phyloP scores from a whole-genome alignment of 495 filamentous ascomycete species.

The Staphylotrichum tortipilum region DNA sequence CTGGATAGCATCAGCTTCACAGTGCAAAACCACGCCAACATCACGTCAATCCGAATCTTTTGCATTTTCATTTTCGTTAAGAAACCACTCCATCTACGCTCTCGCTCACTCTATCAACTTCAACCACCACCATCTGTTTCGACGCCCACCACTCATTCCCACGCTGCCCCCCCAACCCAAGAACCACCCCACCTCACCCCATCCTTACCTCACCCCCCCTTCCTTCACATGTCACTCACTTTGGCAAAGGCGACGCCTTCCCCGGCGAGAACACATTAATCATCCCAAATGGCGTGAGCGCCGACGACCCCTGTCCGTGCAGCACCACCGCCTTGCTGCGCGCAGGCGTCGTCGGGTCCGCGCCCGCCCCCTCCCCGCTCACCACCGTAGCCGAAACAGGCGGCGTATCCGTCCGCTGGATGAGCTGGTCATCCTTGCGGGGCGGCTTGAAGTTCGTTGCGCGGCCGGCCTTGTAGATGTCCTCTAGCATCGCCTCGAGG shows the following conservation, averaged over 20 bases:
- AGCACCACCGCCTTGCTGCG: constrained; percentile 1
- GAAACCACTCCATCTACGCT: too few relatives aligned
- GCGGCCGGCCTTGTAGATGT: constrained; percentile 68
- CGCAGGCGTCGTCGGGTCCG: constrained; percentile 8
- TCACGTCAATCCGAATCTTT: too few relatives aligned
- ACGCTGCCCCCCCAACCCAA: too few relatives aligned
- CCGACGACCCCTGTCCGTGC: neutral
- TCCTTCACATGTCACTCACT: constrained; percentile 4
- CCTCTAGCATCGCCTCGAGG: constrained; percentile 64
- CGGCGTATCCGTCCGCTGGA: constrained; percentile 22
- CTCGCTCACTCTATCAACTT: too few relatives aligned
- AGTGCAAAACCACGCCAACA: too few relatives aligned
- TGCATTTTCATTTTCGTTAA: too few relatives aligned
- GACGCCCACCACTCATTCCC: too few relatives aligned
- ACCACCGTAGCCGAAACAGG: constrained; percentile 1
- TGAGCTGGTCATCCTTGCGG: constrained; percentile 18
- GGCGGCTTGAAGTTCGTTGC: constrained; percentile 70
- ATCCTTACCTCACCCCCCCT: neutral
- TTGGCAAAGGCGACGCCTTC: constrained; percentile 5
- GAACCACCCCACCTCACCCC: too few relatives aligned
- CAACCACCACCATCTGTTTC: too few relatives aligned
- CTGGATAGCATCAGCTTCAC: too few relatives aligned
- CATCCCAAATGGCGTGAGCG: neutral
- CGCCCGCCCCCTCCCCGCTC: neutral
- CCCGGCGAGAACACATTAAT: constrained; percentile 8